Evolutionary conservation across 2,329 filamentous ascomycete genomes (phyloP).

Genomic region (Clarireedia homoeocarpa): DNA sequence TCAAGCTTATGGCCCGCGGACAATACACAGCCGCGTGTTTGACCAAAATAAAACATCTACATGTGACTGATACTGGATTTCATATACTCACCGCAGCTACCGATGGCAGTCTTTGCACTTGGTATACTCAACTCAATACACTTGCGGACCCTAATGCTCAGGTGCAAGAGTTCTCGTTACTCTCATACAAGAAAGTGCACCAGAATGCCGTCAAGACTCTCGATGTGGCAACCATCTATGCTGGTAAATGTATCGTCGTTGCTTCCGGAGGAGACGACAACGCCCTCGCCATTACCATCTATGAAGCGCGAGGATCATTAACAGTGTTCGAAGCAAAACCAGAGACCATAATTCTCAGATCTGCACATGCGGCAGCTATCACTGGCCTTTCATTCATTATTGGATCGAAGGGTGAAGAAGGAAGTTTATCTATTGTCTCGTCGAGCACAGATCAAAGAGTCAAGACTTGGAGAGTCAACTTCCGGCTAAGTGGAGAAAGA

Average conservation of each 20-base stretch:
- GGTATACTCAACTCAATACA: constrained; percentile 29
- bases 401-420: background rate
- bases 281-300: constrained; percentile 53
- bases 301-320: constrained; percentile 17
- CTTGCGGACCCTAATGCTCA: background rate
- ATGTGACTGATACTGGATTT: constrained; percentile 32
- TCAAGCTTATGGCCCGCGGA: constrained; percentile 44
- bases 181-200: constrained; percentile 47
- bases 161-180: constrained; percentile 1
- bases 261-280: constrained; percentile 87
- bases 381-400: constrained; percentile 38
- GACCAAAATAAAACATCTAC: constrained; percentile 47
- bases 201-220: constrained; percentile 73
- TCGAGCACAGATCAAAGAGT: constrained; percentile 55
- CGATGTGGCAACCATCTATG: constrained; percentile 35
- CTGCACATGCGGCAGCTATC: constrained; percentile 65
- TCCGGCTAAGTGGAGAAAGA: constrained; percentile 8
- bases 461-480: constrained; percentile 40
- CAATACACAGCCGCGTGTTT: constrained; percentile 68
- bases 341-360: constrained; percentile 34
- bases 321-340: background rate
- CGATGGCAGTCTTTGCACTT: constrained; percentile 67
- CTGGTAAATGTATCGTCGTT: constrained; percentile 37
- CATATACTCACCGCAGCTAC: constrained; percentile 64
- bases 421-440: constrained; percentile 31